Conservation (phyloP, 2,329 filamentous ascomycete species). For the Pyricularia sp. region DNA sequence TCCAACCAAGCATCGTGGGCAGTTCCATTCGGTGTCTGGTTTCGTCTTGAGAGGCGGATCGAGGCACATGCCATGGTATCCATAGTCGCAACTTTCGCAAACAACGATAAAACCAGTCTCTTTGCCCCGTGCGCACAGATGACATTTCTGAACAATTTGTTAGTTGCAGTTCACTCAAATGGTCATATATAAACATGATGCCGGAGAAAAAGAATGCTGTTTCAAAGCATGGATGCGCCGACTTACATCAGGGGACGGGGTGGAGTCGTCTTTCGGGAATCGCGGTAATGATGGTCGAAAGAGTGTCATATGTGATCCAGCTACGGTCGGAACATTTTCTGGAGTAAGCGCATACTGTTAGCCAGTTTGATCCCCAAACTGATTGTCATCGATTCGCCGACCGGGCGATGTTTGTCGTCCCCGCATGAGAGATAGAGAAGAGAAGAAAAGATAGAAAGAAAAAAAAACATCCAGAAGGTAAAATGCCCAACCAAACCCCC, state of each 20-base stretch:
- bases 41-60: constrained; percentile 70
- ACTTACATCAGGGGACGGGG: constrained; percentile 28
- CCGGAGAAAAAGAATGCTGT: neutral
- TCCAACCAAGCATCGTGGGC: constrained; percentile 84
- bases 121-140: constrained; percentile 71
- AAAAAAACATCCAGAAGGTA: neutral
- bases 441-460: too few relatives aligned
- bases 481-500: neutral
- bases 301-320: constrained; percentile 92
- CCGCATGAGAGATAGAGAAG: too few relatives aligned
- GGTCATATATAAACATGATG: neutral
- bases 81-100: constrained; percentile 86
- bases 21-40: constrained; percentile 89
- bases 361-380: constrained; percentile 10
- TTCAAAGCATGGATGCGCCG: neutral
- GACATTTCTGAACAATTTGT: constrained; percentile 50
- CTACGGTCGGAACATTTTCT: constrained; percentile 67
- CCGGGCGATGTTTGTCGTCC: neutral
- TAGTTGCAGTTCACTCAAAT: neutral
- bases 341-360: constrained; percentile 23
- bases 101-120: constrained; percentile 57
- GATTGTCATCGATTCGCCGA: neutral
- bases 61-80: constrained; percentile 76
- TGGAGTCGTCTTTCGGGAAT: constrained; percentile 40
- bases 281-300: constrained; percentile 70